Evolutionary conservation across 176 grass and related monocot species (phyloP), one percentile per base, ranked within the genome.

Genomic region (Avena atlantica): DNA sequence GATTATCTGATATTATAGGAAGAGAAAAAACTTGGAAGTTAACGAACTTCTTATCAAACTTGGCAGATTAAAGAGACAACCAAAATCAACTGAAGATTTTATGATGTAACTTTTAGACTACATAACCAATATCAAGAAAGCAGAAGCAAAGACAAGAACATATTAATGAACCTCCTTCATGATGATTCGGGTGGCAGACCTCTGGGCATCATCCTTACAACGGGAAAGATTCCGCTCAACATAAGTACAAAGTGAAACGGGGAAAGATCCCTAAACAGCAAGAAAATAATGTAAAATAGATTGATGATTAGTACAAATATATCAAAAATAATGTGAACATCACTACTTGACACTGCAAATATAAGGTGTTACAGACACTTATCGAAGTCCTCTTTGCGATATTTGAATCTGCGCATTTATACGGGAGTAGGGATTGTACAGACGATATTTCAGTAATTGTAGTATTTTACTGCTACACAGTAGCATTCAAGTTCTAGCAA

Each of bases 131-230:
- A 70, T 23, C 48, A 40, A 12, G 12, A 9, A 85, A 66, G 45
- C 29, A 83, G 25, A 60, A 80, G 82, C 6, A 65, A 86, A 80
- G 49, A 66, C 17, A 19, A 84, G 34, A 56, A 78, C 20, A 86
- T 36, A 83, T 47, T 81, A 51, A 56, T 82, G 62, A 74, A 98
- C 95, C 95, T 98, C 91, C 83, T 95, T 98, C 81, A 98, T 81
- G 88, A 86, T 88, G 53, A 14, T 91, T 86, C 87, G 80, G 87
- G 84, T 71, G 58, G 86, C 89, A 89, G 83, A 76, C 66, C 93
- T 93, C 84, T 95, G 93, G 17, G 80, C 83, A 86, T 98, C 95
- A 86, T 92, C 90, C 88, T 95, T 95, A 88, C 95, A 98, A 55
- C 86, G 89, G 62, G 84, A 78, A 89, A 98, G 89, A 87, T 92